A percentile compares a stretch with the other conserved stretches of the same genome.
These are phyloP conservation scores for Microascus cirrosus DNA, from an alignment of 2,329 filamentous ascomycete genomes.

Conservation along the genomic window DNA sequence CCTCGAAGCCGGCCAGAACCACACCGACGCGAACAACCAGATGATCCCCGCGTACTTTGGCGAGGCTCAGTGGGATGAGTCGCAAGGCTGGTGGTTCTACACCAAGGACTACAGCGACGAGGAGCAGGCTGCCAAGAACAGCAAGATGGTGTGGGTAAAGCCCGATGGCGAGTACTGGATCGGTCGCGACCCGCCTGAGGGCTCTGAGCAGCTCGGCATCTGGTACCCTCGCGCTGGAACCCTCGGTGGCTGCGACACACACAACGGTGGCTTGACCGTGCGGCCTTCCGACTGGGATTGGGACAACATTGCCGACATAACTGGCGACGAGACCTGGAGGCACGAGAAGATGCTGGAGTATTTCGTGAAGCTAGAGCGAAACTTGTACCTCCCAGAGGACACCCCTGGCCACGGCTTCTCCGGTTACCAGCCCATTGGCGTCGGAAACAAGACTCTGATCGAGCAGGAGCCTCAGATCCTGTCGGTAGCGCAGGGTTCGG, in stretches of 20 bases:
- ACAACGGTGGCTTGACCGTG: conserved; percentile 19
- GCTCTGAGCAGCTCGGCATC: conserved; percentile 25
- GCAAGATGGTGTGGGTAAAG: conserved; percentile 7
- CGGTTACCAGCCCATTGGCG: conserved; percentile 16
- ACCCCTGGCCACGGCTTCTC: conserved; percentile 33
- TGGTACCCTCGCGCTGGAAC: conserved; percentile 24
- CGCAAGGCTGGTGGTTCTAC: conserved; percentile 45
- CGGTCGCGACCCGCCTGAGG: conserved; percentile 10
- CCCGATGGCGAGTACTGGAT: conserved; percentile 8
- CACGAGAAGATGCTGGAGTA: conserved; percentile 46
- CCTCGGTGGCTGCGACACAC: conserved; percentile 21
- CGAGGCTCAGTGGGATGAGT: conserved; percentile 23
- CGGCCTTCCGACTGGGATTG: conserved; percentile 21
- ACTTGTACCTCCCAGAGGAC: conserved; percentile 33
- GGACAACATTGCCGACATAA: conserved; percentile 24
- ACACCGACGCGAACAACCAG: conserved; percentile 19
- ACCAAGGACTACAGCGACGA: conserved; percentile 44
- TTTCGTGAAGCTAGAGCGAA: conserved; percentile 40
- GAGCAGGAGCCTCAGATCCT: neutral
- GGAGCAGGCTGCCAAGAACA: conserved; percentile 28
- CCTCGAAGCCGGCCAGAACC: conserved; percentile 49
- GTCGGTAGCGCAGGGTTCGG: conserved; percentile 9
- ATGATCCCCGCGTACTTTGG: conserved; percentile 27
- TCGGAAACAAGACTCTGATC: neutral
- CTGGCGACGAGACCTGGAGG: conserved; percentile 29